These are phyloP conservation scores for Fennellomyces sp. DNA, from an alignment of 371 early-diverging fungal species.

Conservation along the genomic window DNA sequence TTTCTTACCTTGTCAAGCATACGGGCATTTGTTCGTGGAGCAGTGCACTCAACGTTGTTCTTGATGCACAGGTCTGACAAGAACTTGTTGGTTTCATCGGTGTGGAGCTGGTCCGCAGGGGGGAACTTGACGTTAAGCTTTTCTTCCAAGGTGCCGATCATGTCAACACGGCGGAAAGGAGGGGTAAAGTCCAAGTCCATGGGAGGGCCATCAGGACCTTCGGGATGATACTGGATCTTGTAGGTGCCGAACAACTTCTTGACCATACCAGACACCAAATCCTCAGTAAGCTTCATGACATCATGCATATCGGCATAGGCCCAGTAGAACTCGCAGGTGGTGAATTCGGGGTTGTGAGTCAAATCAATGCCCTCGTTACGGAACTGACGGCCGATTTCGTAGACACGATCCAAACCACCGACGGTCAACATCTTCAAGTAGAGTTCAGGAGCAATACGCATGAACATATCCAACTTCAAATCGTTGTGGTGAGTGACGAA, in stretches of 20 bases:
- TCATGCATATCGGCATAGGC: conserved; percentile 99
- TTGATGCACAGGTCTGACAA: conserved; percentile 91
- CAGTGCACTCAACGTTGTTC: conserved; percentile 91
- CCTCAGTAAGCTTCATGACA: conserved; percentile 96
- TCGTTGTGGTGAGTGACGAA: conserved; percentile 99
- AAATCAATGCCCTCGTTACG: conserved; percentile 99
- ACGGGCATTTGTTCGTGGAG: conserved; percentile 96
- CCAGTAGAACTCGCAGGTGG: conserved; percentile 99
- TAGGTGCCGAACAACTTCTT: conserved; percentile 86
- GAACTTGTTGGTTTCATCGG: conserved; percentile 83
- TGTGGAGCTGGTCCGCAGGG: conserved; percentile 81
- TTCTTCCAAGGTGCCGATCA: conserved; percentile 94
- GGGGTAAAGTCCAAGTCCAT: conserved; percentile 93
- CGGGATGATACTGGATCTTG: conserved; percentile 92
- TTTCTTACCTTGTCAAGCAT: conserved; percentile 88
- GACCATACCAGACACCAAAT: conserved; percentile 92
- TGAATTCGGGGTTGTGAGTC: conserved; percentile 99
- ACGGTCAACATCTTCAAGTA: conserved; percentile 97
- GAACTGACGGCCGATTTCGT: conserved; percentile 99
- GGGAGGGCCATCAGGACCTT: conserved; percentile 84
- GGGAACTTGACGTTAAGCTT: conserved; percentile 92
- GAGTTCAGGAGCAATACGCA: conserved; percentile 99
- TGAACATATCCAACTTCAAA: conserved; percentile 96
- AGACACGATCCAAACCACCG: conserved; percentile 99
- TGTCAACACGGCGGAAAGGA: conserved; percentile 96